Conservation (phyloP, 495 filamentous ascomycete genomes). For the Neurospora sp. region DNA sequence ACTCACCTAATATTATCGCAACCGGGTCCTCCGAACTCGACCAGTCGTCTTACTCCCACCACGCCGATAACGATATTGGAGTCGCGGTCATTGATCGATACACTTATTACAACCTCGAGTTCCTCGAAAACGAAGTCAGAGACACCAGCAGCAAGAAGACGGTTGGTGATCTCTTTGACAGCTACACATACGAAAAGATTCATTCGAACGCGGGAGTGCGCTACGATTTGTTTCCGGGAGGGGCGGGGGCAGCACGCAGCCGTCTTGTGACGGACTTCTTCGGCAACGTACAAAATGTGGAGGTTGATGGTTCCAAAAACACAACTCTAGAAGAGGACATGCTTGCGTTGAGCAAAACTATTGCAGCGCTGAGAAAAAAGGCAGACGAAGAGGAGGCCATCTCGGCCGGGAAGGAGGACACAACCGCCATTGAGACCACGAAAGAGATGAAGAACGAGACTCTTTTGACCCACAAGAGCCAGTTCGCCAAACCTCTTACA, state of each 20-base stretch:
- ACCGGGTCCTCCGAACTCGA: slow-evolving; percentile 90
- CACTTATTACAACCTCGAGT: slow-evolving; percentile 97
- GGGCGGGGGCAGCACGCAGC: slow-evolving; percentile 58
- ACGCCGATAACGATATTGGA: slow-evolving; percentile 92
- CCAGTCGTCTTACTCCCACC: slow-evolving; percentile 90
- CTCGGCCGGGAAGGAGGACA: slow-evolving; percentile 17
- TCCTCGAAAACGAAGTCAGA: slow-evolving; percentile 81
- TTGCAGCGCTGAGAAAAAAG: slow-evolving; percentile 47
- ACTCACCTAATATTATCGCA: slow-evolving; percentile 93
- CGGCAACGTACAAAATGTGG: slow-evolving; percentile 93
- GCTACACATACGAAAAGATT: slow-evolving; percentile 88
- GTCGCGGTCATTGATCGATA: slow-evolving; percentile 97
- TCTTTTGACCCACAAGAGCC: slow-evolving; percentile 24
- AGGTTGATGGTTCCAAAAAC: slow-evolving; percentile 57
- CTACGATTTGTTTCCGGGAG: slow-evolving; percentile 84
- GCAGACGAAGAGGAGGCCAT: slow-evolving; percentile 31
- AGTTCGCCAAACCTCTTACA: slow-evolving; percentile 50
- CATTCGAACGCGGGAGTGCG: slow-evolving; percentile 85
- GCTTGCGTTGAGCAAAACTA: slow-evolving; percentile 49
- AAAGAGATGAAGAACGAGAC: slow-evolving; percentile 21
- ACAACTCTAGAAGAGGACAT: slow-evolving; percentile 65
- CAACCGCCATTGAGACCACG: slow-evolving; percentile 21
- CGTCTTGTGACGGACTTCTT: slow-evolving; percentile 92
- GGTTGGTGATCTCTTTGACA: slow-evolving; percentile 88
- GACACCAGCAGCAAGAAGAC: slow-evolving; percentile 75